Evolutionary conservation across 768 basidiomycete species (phyloP).

Genomic region (Gloeopeniophorella convolvens): DNA sequence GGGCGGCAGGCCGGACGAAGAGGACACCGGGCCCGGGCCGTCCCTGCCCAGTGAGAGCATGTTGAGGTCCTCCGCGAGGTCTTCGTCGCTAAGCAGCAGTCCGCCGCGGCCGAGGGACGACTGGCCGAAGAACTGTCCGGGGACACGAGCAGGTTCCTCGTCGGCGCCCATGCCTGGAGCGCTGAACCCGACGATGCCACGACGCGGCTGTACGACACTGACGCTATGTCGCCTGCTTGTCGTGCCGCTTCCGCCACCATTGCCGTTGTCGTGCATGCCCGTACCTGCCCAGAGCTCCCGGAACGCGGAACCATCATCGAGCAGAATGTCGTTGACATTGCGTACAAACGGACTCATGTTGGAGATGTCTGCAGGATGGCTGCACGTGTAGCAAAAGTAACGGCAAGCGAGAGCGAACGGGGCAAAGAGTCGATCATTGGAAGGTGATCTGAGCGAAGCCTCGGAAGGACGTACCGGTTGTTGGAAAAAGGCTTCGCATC

Average conservation of each 20-base stretch:
- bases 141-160: constrained; percentile 34
- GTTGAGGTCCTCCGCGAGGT: constrained; percentile 66
- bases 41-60: constrained; percentile 52
- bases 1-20: constrained; percentile 40
- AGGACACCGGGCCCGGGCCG: constrained; percentile 31
- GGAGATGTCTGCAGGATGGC: constrained; percentile 48
- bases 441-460: constrained; percentile 48
- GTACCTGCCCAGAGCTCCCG: constrained; percentile 73
- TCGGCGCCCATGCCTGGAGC: constrained; percentile 43
- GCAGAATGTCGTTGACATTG: constrained; percentile 70
- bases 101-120: constrained; percentile 41
- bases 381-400: constrained; percentile 35
- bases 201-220: constrained; percentile 70
- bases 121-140: constrained; percentile 30
- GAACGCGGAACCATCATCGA: constrained; percentile 67
- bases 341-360: constrained; percentile 86
- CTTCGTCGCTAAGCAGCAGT: constrained; percentile 70
- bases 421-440: constrained; percentile 46
- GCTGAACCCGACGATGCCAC: constrained; percentile 64
- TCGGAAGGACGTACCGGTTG: constrained; percentile 62
- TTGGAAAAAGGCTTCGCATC: constrained; percentile 56
- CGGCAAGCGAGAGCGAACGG: constrained; percentile 38
- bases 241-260: constrained; percentile 66
- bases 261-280: constrained; percentile 57
- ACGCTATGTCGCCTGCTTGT: constrained; percentile 81